Conservation (phyloP, 352 stramenopile species). For the Phytophthora pini region DNA sequence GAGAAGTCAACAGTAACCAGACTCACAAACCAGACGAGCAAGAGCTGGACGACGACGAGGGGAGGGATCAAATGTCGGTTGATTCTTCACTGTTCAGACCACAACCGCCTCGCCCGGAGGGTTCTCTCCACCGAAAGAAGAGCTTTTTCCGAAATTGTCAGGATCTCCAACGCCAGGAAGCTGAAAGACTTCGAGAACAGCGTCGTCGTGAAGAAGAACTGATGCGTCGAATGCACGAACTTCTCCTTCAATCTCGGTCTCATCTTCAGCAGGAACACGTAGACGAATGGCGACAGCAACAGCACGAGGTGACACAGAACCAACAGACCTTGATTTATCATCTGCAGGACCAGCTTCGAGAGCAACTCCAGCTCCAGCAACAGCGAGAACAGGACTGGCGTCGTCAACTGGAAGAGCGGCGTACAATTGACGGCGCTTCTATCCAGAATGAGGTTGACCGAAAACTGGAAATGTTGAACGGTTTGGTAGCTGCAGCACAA, state of each 20-base stretch:
- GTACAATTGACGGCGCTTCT: constrained; percentile 2
- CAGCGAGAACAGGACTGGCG: constrained; percentile 29
- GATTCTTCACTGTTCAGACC: constrained; percentile 4
- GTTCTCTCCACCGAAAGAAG: constrained; percentile 24
- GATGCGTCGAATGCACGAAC: constrained; percentile 49
- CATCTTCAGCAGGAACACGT: constrained; percentile 33
- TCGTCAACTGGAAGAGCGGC: constrained; percentile 16
- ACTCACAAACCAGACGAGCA: constrained; percentile 1
- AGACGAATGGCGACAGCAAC: constrained; percentile 27
- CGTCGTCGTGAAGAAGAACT: constrained; percentile 42
- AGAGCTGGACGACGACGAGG: constrained; percentile 13
- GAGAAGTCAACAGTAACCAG: constrained; percentile 2
- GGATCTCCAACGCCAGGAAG: constrained; percentile 45
- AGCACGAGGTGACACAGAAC: constrained; percentile 30
- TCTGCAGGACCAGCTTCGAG: constrained; percentile 28
- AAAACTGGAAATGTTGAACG: constrained; percentile 31
- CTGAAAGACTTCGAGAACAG: constrained; percentile 38
- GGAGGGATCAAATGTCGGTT: constrained; percentile 16
- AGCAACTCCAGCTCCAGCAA: constrained; percentile 22
- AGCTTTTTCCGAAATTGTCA: constrained; percentile 59
- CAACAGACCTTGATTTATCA: constrained; percentile 34
- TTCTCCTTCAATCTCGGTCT: constrained; percentile 36
- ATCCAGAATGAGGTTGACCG: constrained; percentile 32
- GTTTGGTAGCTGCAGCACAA: constrained; percentile 17
- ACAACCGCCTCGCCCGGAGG: not conserved